Evolutionary conservation across 2,329 filamentous ascomycete species (phyloP).

Genomic region (Fusarium irregulare): DNA sequence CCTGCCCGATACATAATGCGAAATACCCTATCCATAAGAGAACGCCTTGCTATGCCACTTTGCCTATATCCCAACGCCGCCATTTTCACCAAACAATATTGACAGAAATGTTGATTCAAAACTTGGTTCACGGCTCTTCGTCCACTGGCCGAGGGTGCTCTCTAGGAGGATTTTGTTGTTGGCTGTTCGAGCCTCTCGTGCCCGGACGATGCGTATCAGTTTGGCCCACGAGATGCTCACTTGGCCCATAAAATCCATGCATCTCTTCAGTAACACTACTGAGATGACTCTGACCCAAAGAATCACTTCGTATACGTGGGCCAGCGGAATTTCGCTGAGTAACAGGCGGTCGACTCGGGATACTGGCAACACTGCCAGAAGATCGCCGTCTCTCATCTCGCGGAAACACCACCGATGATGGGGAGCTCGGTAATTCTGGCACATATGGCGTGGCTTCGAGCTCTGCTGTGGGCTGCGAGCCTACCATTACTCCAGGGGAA

Average conservation of each 20-base stretch:
- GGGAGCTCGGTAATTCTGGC: slow-evolving; percentile 53
- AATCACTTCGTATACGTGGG: slow-evolving; percentile 42
- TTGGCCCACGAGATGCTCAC: slow-evolving; percentile 55
- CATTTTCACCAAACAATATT: neutral
- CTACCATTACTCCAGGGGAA: slow-evolving; percentile 43
- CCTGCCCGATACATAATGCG: neutral
- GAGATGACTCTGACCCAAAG: slow-evolving; percentile 38
- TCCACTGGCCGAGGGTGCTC: slow-evolving; percentile 1
- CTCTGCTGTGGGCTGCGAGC: slow-evolving; percentile 44
- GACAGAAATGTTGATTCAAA: neutral
- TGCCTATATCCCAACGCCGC: slow-evolving; percentile 11
- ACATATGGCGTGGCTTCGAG: slow-evolving; percentile 52
- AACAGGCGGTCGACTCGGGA: slow-evolving; percentile 40
- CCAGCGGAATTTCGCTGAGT: slow-evolving; percentile 47
- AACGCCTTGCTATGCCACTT: slow-evolving; percentile 30
- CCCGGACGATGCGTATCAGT: slow-evolving; percentile 47
- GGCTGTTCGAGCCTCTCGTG: slow-evolving; percentile 20
- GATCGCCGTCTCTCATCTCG: slow-evolving; percentile 46
- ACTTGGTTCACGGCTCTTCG: neutral
- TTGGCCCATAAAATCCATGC: slow-evolving; percentile 61
- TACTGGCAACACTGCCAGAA: slow-evolving; percentile 37
- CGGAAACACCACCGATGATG: slow-evolving; percentile 34
- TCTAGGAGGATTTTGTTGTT: neutral
- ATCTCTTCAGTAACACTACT: slow-evolving; percentile 58
- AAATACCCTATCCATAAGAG: neutral